Evolutionary conservation across 2,329 filamentous ascomycete species (phyloP).

Genomic region (Stemphylium lycopersici): DNA sequence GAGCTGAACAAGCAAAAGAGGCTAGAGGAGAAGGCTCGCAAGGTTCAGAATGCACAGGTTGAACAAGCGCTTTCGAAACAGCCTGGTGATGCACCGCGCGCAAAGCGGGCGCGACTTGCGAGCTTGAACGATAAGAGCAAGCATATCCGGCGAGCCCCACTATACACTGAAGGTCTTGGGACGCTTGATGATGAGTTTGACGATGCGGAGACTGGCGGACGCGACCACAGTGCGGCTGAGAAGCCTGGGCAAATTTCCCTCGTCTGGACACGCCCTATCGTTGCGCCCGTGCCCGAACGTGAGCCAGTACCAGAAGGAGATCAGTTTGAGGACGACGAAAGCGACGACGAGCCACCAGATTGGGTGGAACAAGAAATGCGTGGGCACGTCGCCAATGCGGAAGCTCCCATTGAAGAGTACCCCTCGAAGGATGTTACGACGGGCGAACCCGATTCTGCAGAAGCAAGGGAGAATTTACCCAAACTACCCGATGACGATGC

Average conservation of each 20-base stretch:
- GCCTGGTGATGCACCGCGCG: conserved; percentile 11
- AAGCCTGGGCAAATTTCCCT: conserved; percentile 18
- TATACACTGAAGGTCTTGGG: conserved; percentile 6
- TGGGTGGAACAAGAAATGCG: neutral
- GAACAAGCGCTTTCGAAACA: conserved; percentile 22
- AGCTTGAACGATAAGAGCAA: conserved; percentile 37
- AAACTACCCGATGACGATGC: neutral
- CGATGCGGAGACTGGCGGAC: conserved; percentile 5
- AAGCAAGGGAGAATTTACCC: neutral
- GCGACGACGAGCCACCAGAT: conserved; percentile 6
- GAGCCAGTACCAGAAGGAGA: conserved; percentile 5
- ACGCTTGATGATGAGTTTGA: conserved; percentile 19
- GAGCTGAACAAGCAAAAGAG: conserved; percentile 26
- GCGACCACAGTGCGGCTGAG: conserved; percentile 4
- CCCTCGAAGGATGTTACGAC: neutral
- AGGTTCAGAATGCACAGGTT: conserved; percentile 27
- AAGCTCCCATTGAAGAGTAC: neutral
- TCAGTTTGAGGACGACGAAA: conserved; percentile 11
- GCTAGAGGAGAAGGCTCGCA: conserved; percentile 23
- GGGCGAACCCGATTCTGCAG: neutral
- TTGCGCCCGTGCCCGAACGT: conserved; percentile 6
- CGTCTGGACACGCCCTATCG: conserved; percentile 11
- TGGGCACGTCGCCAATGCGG: neutral
- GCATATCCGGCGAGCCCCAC: conserved; percentile 21
- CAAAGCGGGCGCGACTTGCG: conserved; percentile 31